Evolutionary conservation across 192 early-diverging fungal genomes (phyloP).

Genomic region (Allomyces macrogynus): DNA sequence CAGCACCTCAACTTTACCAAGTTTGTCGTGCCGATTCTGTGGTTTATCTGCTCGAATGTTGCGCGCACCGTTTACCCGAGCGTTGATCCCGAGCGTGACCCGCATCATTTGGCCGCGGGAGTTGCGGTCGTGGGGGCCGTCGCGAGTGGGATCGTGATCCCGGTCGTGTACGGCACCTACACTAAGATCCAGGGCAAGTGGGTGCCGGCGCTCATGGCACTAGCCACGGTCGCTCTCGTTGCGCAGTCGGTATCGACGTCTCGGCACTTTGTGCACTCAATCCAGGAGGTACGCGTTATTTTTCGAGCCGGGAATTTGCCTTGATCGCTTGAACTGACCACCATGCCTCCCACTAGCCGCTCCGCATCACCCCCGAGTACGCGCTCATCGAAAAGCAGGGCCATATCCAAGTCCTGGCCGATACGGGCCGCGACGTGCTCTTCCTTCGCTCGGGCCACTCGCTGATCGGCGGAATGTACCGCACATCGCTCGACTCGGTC

Average conservation of each 20-base stretch:
- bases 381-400: background rate
- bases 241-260: background rate
- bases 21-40: background rate
- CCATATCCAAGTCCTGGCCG: conserved; percentile 22
- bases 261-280: too few species aligned
- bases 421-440: conserved; percentile 30
- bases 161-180: background rate
- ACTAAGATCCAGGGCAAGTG: background rate
- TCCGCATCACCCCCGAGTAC: background rate
- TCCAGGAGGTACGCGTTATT: too few species aligned
- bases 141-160: background rate
- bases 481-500: conserved; percentile 39
- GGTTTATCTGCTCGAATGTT: background rate
- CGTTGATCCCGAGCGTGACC: too few species aligned
- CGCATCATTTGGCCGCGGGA: too few species aligned
- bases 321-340: background rate
- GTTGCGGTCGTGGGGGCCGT: background rate
- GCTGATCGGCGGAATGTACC: conserved; percentile 65
- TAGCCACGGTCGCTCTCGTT: background rate
- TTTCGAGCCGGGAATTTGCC: too few species aligned
- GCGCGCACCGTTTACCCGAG: background rate
- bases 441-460: conserved; percentile 74
- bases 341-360: background rate
- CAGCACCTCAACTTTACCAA: background rate
- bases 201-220: background rate